A percentile compares a stretch with the other conserved stretches of the same genome.
These are phyloP conservation scores for Ostreobium quekettii DNA, from an alignment of 139 green algal genomes.

Conservation along the genomic window DNA sequence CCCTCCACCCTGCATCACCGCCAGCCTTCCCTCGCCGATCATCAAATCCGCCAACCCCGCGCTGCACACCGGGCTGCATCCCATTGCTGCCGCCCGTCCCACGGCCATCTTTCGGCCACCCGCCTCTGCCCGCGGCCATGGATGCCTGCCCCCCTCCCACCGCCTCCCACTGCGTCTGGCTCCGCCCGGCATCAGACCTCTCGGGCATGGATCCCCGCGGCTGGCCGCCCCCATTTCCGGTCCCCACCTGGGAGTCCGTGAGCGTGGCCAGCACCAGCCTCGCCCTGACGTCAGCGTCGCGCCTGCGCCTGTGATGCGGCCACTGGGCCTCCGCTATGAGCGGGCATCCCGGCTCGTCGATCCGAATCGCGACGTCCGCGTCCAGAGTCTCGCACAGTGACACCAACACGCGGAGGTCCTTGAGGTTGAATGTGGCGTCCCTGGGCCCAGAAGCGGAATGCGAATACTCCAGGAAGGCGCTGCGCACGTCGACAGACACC, in stretches of 20 bases:
- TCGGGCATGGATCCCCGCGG: too few relatives aligned
- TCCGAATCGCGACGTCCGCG: constrained; percentile 34
- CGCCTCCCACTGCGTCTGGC: too few relatives aligned
- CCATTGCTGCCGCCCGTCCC: too few relatives aligned
- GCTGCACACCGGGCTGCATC: too few relatives aligned
- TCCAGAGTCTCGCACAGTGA: constrained; percentile 41
- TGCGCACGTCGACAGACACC: constrained; percentile 43
- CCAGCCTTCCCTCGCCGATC: too few relatives aligned
- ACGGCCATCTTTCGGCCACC: too few relatives aligned
- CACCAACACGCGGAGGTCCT: constrained; percentile 59
- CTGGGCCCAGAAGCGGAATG: constrained; percentile 24
- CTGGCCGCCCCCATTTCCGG: too few relatives aligned
- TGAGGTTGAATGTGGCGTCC: constrained; percentile 69
- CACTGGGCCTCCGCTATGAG: constrained; percentile 46
- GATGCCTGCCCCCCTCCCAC: too few relatives aligned
- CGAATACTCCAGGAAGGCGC: constrained; percentile 48
- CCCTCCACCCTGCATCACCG: too few relatives aligned
- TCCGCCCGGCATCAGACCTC: too few relatives aligned
- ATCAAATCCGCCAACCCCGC: too few relatives aligned
- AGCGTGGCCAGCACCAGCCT: constrained; percentile 62
- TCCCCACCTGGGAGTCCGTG: constrained; percentile 41
- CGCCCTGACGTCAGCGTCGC: constrained; percentile 39
- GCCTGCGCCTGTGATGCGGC: not conserved
- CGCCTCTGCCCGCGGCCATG: too few relatives aligned
- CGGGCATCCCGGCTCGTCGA: constrained; percentile 43